Conservation (phyloP, 1,139 yeast genomes). For the Meyerozyma smithsonii region DNA sequence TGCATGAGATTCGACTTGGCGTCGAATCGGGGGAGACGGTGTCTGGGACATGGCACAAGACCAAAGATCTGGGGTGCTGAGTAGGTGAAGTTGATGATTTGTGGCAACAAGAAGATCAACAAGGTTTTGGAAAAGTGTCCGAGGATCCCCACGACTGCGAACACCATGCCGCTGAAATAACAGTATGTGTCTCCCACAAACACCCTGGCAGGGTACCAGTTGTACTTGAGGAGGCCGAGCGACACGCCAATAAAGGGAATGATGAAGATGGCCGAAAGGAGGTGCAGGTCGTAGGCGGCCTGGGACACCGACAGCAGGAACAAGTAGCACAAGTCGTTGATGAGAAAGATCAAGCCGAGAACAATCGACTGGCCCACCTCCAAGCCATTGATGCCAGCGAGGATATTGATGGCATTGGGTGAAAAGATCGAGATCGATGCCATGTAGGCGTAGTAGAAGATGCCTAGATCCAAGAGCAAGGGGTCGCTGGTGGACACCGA, state of each 20-base stretch:
- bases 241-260: conserved; percentile 89
- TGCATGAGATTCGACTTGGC: conserved; percentile 64
- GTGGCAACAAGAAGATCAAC: conserved; percentile 81
- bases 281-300: conserved; percentile 77
- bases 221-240: conserved; percentile 66
- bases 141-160: conserved; percentile 91
- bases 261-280: conserved; percentile 72
- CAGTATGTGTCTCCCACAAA: conserved; percentile 98
- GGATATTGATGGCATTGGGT: conserved; percentile 93
- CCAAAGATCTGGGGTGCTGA: conserved; percentile 87
- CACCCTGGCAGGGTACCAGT: conserved; percentile 88
- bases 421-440: conserved; percentile 87
- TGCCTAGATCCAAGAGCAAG: conserved; percentile 65
- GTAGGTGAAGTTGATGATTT: conserved; percentile 81
- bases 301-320: conserved; percentile 32
- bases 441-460: conserved; percentile 82
- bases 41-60: conserved; percentile 91
- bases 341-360: conserved; percentile 61
- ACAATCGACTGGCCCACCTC: conserved; percentile 94
- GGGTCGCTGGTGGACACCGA: conserved; percentile 15
- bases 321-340: conserved; percentile 75
- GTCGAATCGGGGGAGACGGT: conserved; percentile 79
- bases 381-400: conserved; percentile 94
- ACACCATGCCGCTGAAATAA: conserved; percentile 97
- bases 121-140: conserved; percentile 96